Base-by-base conservation (phyloP, 768 basidiomycete genomes). In the Holtermanniella nyarrowii region DNA sequence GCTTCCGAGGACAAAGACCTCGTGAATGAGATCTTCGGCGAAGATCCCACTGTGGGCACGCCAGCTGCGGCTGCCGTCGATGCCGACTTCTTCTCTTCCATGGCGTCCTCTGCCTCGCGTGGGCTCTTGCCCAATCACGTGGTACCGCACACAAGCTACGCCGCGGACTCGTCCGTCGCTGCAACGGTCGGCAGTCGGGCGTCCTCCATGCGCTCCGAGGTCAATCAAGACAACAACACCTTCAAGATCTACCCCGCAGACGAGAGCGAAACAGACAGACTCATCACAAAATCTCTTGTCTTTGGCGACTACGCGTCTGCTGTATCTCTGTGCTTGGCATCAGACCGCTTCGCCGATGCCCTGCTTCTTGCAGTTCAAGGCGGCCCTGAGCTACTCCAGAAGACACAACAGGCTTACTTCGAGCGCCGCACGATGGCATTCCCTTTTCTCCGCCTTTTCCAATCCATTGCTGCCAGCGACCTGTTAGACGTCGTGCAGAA, bases 251-350 rank as follows among this genome's bases (percentile, higher is more conserved):
- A 90, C 65, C 87, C 90, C 0, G 64, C 75, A 7, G 85, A 88
- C 40, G 90, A 93, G 71, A 83, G 83, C 10, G 86, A 93, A 55
- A 82, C 82, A 0, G 91, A 97, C 63, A 77, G 82, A 18, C 76
- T 99, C 14, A 78, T 97, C 58, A 95, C 93, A 1, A 88, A 88
- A 64, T 86, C 93, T 2, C 77, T 97, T 37, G 88, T 99, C 1
- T 76, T 97, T 10, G 93, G 95, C n/a, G 91, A 99, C 70, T 97
- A 96, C 57, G 79, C 81, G 60, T 84, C 82, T 14, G 93, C 95
- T 1, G 95, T 97, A 16, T 82, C 85, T 2, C 76, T 97, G 1
- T 95, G 91, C 69, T 77, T 97, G 14, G 85, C 88, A 0, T 80
- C 83, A 0, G 85, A 89, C 46, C 80, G 91, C 25, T 96, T 82